Evolutionary conservation across 306 rosid genomes (phyloP).

Genomic region (Quercus gilva): DNA sequence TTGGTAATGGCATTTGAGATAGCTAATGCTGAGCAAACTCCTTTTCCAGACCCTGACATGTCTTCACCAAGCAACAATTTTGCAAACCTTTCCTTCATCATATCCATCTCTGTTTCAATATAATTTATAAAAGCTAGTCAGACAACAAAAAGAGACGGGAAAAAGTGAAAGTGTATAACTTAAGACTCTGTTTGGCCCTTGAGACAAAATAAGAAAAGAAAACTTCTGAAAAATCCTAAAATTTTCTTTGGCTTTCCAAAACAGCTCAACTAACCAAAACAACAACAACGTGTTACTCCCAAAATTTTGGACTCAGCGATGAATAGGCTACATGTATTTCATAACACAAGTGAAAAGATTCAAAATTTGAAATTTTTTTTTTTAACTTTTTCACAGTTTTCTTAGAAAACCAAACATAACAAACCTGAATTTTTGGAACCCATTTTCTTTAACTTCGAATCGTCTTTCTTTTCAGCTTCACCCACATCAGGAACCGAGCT

Average conservation of each 20-base stretch:
- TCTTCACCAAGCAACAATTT: slow-evolving; percentile 63
- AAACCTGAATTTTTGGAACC: slow-evolving; percentile 63
- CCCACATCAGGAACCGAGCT: slow-evolving; percentile 35
- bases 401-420: slow-evolving; percentile 5
- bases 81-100: slow-evolving; percentile 63
- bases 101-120: slow-evolving; percentile 40
- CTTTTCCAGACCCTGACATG: slow-evolving; percentile 67
- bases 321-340: not conserved
- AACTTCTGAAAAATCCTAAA: no score
- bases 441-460: slow-evolving; percentile 31
- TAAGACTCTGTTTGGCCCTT: not conserved
- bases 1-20: slow-evolving; percentile 61
- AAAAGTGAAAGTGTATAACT: not conserved
- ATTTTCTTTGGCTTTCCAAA: not conserved
- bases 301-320: no score
- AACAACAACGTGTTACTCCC: no score
- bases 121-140: not conserved
- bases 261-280: not conserved
- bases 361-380: not conserved
- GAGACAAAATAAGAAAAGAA: not conserved
- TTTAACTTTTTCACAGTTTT: not conserved
- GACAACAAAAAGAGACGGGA: not conserved
- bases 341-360: not conserved
- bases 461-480: slow-evolving; percentile 38
- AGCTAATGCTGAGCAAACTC: slow-evolving; percentile 51